Percentiles rank a stretch among this genome's conserved stretches.
These are phyloP conservation scores for Schoenoplectus tabernaemontani DNA, from an alignment of 202 grass and related monocot genomes.

Conservation along the genomic window DNA sequence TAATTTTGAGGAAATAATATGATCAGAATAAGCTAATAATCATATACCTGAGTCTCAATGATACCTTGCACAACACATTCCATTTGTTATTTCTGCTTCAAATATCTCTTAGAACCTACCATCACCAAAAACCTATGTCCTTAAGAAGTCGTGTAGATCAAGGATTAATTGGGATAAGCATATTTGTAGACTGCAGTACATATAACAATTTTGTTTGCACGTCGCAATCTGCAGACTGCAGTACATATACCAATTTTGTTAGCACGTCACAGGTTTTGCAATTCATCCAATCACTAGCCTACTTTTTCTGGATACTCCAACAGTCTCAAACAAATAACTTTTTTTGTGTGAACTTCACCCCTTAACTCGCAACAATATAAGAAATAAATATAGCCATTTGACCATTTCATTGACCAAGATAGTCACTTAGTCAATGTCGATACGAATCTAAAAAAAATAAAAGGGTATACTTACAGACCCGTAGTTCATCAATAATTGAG, in stretches of 20 bases:
- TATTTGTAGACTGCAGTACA: not conserved
- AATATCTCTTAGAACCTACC: not conserved
- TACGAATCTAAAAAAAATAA: no score
- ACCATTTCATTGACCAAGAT: no score
- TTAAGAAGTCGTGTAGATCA: not conserved
- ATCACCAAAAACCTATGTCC: not conserved
- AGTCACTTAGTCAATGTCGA: no score
- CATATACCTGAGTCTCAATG: constrained; percentile 68
- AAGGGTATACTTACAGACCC: no score
- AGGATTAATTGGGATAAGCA: not conserved
- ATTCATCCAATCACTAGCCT: not conserved
- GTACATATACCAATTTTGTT: no score
- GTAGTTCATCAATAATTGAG: no score
- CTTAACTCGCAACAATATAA: no score
- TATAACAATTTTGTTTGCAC: not conserved
- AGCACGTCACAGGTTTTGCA: not conserved
- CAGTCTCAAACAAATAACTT: no score
- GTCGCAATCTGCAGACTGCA: no score
- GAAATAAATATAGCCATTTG: no score
- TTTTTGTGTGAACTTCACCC: no score
- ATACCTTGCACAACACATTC: constrained; percentile 89
- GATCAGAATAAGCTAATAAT: not conserved
- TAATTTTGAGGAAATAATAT: no score
- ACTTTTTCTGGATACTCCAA: not conserved
- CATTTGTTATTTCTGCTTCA: constrained; percentile 19